phyloP scores from a whole-genome alignment of 768 basidiomycete genomes.

The Podaxis mareebaensis region DNA sequence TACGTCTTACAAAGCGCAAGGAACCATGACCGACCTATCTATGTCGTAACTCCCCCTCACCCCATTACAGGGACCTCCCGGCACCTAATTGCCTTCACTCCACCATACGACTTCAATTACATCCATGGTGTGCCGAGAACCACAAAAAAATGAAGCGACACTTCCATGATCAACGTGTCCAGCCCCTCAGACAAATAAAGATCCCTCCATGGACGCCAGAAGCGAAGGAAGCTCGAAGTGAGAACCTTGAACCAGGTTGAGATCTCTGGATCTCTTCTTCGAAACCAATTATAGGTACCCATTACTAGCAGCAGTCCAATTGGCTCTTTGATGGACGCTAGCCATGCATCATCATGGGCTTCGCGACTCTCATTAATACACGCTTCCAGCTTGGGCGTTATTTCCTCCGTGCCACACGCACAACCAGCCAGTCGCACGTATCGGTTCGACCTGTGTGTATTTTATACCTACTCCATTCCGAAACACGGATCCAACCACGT shows the following conservation, averaged over 20 bases:
- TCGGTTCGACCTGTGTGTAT: background rate
- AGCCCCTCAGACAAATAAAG: background rate
- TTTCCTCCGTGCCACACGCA: constrained; percentile 4
- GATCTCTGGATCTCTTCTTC: constrained; percentile 6
- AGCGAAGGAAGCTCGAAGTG: constrained; percentile 9
- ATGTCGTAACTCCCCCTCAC: background rate
- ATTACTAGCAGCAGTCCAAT: constrained; percentile 1
- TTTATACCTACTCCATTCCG: constrained; percentile 3
- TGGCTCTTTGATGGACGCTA: background rate
- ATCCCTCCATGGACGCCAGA: background rate
- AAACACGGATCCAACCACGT: constrained; percentile 3
- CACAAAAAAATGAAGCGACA: background rate
- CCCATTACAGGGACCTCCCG: background rate
- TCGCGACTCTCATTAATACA: background rate
- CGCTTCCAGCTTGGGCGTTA: background rate
- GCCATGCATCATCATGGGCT: background rate
- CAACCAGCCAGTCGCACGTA: background rate
- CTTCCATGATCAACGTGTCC: background rate
- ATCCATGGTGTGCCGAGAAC: background rate
- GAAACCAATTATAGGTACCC: background rate
- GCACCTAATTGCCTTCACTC: background rate
- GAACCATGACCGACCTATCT: background rate
- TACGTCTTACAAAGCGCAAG: background rate
- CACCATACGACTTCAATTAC: background rate
- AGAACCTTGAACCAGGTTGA: constrained; percentile 11